These are phyloP conservation scores for Pelargonium nanum DNA, from an alignment of 345 rosid genomes.

Conservation along the genomic window DNA sequence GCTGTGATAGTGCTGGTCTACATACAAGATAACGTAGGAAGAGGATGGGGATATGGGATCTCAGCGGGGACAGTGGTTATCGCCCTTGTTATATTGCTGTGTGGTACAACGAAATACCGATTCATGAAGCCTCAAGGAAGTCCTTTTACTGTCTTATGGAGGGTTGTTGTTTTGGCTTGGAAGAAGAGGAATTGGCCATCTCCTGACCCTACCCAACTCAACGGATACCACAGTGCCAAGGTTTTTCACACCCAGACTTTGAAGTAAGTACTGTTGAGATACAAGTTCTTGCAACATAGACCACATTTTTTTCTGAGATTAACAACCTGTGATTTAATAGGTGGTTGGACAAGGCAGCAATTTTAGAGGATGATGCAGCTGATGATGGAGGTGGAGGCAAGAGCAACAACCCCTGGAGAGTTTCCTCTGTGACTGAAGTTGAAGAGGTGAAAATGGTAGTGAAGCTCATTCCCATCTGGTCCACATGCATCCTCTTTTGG, in stretches of 20 bases:
- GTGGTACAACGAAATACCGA: conserved; percentile 58
- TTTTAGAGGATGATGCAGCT: conserved; percentile 20
- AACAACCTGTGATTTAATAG: conserved; percentile 15
- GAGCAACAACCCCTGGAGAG: conserved; percentile 45
- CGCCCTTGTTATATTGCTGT: conserved; percentile 44
- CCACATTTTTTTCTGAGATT: neutral
- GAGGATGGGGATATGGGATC: conserved; percentile 92
- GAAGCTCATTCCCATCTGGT: conserved; percentile 76
- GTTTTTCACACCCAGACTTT: conserved; percentile 52
- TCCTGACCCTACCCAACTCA: conserved; percentile 43
- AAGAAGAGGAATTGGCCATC: conserved; percentile 46
- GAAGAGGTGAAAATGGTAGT: conserved; percentile 79
- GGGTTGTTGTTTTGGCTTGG: conserved; percentile 66
- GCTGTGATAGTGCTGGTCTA: conserved; percentile 68
- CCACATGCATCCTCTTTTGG: conserved; percentile 86
- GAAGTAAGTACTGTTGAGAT: conserved; percentile 26
- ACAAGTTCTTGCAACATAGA: neutral
- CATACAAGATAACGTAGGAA: conserved; percentile 76
- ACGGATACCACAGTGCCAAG: conserved; percentile 42
- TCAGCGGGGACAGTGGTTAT: conserved; percentile 74
- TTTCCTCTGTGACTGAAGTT: conserved; percentile 62
- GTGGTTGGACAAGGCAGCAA: conserved; percentile 80
- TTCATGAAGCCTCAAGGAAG: conserved; percentile 73
- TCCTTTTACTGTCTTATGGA: conserved; percentile 72
- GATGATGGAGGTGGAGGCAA: conserved; percentile 17